Evolutionary conservation across 495 filamentous ascomycete species (phyloP), one percentile per base, ranked within the genome.

Genomic region (Evernia prunastri): DNA sequence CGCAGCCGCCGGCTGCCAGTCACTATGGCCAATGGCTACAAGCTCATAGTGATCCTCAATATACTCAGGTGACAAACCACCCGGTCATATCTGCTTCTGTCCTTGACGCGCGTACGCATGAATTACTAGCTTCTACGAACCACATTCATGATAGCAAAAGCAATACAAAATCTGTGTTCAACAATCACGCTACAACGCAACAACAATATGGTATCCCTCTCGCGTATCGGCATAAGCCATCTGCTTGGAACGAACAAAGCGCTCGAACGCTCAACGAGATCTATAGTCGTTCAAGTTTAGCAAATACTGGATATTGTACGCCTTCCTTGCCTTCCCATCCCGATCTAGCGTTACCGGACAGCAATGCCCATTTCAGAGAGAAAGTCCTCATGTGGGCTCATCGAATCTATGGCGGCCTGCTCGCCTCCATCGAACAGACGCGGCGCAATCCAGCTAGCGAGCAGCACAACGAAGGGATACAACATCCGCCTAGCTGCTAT

Each of bases 361-460:
- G 36, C 33, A 89, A 84, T 69, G 74, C 78, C 8, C 83, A 86
- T 66, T 91, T 89, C 71, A 89, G 88, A 66, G 93, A 97, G 72
- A 89, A 87, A 66, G 85, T 88, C 9, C 79, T 96, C 53, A 81
- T 87, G 20, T 92, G 89, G 84, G 94, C 94, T 37, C 90, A 97
- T 72, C 82, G 83, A 59, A 85, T 93, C 29, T 97, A 98, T 76
- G 84, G 92, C 43, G 90, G 96, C 68, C 83, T 98, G 5, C 77
- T 97, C 29, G 78, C 86, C 13, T 88, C 84, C 62, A 82, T 96
- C 12, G 87, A 93, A 56, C 82, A 86, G 62, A 80, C 78, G 61
- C 77, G 77, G 59, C 77, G 79, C 61, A 79, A 73, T 33, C 35
- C 45, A 2, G 36, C 60, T 36, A 56, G 56, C 20, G 63, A 66